These are phyloP conservation scores for Chrysopogon serrulatus DNA, from an alignment of 176 grass and related monocot genomes.

Conservation along the genomic window DNA sequence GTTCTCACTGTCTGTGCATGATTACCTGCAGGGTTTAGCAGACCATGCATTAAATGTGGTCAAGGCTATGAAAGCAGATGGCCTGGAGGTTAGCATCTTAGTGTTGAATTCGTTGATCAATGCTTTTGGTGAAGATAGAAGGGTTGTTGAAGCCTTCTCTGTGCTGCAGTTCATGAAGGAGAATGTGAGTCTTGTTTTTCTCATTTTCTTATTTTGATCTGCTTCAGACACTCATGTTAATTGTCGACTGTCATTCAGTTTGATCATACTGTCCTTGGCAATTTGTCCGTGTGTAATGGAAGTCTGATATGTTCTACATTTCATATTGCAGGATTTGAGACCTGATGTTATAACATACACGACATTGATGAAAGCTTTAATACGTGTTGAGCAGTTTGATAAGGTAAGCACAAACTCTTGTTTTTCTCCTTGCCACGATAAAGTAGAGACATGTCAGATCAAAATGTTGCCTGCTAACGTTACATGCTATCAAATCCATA, in stretches of 20 bases:
- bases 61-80: constrained; percentile 92
- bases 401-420: constrained; percentile 48
- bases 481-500: background rate
- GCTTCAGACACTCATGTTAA: constrained; percentile 10
- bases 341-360: constrained; percentile 99
- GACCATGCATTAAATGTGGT: constrained; percentile 92
- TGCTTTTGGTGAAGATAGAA: constrained; percentile 94
- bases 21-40: constrained; percentile 68
- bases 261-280: background rate
- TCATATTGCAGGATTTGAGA: constrained; percentile 60
- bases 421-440: background rate
- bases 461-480: background rate
- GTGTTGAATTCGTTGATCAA: constrained; percentile 95
- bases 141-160: constrained; percentile 87
- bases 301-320: constrained; percentile 2
- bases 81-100: constrained; percentile 67
- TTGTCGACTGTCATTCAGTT: background rate
- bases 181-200: constrained; percentile 57
- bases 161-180: constrained; percentile 95
- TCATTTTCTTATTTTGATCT: constrained; percentile 1
- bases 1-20: constrained; percentile 12
- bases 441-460: background rate
- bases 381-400: constrained; percentile 94
- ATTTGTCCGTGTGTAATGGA: background rate
- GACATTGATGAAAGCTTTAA: constrained; percentile 95